Base-by-base conservation (phyloP, 2,329 filamentous ascomycete genomes). In the Ophiognomonia clavigignenti-juglandacearum region DNA sequence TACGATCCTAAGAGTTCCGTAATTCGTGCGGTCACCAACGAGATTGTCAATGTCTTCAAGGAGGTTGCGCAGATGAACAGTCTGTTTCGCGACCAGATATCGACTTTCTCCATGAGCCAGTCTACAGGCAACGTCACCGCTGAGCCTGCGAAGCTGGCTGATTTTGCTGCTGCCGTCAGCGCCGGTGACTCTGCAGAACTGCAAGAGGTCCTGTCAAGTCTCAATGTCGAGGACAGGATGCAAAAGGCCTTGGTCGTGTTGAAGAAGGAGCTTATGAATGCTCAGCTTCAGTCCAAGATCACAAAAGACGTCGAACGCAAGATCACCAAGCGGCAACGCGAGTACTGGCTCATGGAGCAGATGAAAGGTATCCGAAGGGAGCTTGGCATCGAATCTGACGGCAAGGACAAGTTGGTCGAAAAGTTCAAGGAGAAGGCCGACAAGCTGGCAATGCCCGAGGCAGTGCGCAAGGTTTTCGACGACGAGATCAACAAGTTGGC, bases 331-430 rank as follows among this genome's bases (percentile, higher is more conserved):
- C 85, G 92, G 24, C 93, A 98, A 65, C 83, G 93, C 43, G 93
- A 98, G 63, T 98, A 97, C 70, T 97, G 90, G 88, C 73, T 98
- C 39, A 95, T 96, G 89, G 93, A 98, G 68, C 95, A 98, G 66
- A 96, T 98, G 91, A 97, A 97, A 73, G 93, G 91, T 22, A 98
- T 98, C 61, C 86, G 89, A 49, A 81, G 93, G 49, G 93, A 98
- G 67, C 80, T 98, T 40, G 93, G 95, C 19, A 88, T 98, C 44
- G 95, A 98, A 64, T 95, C 89, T 6, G 93, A 98, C 61, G 93
- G 95, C 54, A 98, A 97, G 69, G 93, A 98, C 61, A 97, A 97
- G 70, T 76, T 98, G 11, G 88, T 98, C 1, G 93, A 97, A 65
- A 95, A 88, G 64, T 98, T 98, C 74, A 93, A 89, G 68, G 91